A percentile compares a stretch with the other conserved stretches of the same genome.
These are phyloP conservation scores for Spiraea crenata DNA, from an alignment of 331 rosid genomes.

Conservation along the genomic window DNA sequence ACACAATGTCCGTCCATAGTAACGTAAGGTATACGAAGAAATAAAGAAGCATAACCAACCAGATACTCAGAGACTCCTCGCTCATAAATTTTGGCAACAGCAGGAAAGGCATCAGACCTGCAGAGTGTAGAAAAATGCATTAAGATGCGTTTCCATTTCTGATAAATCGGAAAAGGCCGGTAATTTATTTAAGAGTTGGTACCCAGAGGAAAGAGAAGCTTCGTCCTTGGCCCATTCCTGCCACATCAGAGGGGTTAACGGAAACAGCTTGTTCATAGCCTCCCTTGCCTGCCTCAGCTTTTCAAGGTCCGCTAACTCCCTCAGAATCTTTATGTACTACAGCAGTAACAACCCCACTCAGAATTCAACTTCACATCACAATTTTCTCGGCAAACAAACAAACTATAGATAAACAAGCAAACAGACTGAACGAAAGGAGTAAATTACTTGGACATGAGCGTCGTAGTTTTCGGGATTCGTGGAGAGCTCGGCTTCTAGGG, in stretches of 20 bases:
- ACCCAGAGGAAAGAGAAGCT: slow-evolving; percentile 58
- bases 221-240: slow-evolving; percentile 89
- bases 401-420: too few species aligned
- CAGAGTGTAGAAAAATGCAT: slow-evolving; percentile 11
- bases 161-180: not conserved
- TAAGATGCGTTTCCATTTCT: not conserved
- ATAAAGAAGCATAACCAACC: slow-evolving; percentile 48
- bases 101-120: slow-evolving; percentile 51
- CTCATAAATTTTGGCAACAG: slow-evolving; percentile 62
- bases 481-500: slow-evolving; percentile 59
- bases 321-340: slow-evolving; percentile 66
- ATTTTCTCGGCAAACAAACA: slow-evolving; percentile 6
- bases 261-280: slow-evolving; percentile 65
- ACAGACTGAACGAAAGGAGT: not conserved
- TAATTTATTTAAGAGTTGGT: slow-evolving; percentile 2
- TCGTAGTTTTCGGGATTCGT: slow-evolving; percentile 48
- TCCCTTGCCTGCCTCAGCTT: slow-evolving; percentile 74
- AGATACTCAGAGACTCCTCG: slow-evolving; percentile 74
- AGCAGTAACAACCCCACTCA: not conserved
- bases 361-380: slow-evolving; percentile 5
- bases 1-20: not conserved
- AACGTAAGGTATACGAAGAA: not conserved
- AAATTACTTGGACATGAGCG: slow-evolving; percentile 39
- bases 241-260: slow-evolving; percentile 80
- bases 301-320: slow-evolving; percentile 74